phyloP scores from a whole-genome alignment of 805 yeast genomes.

The Candida oleophila region DNA sequence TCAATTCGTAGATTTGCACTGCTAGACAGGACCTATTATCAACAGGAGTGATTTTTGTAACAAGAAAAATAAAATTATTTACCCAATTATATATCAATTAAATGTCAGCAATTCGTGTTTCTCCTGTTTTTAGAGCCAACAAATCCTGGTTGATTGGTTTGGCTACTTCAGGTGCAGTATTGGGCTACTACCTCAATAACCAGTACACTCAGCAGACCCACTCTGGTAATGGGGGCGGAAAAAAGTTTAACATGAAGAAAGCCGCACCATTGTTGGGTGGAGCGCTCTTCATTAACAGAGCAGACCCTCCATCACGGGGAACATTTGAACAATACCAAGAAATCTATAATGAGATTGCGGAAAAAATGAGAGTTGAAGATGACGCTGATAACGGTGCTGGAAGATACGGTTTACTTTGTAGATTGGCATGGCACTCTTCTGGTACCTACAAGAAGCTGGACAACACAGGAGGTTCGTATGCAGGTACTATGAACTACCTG shows the following conservation, averaged over 20 bases:
- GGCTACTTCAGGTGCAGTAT: conserved; percentile 22
- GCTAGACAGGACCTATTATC: too few species aligned
- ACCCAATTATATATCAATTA: background rate
- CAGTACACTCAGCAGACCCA: conserved; percentile 8
- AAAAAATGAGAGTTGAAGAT: conserved; percentile 47
- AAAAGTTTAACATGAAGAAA: background rate
- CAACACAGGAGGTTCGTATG: conserved; percentile 35
- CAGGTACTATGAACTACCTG: conserved; percentile 36
- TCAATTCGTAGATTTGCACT: too few species aligned
- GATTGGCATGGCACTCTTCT: conserved; percentile 41
- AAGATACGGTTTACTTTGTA: conserved; percentile 33
- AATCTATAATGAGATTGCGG: conserved; percentile 73
- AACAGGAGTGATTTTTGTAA: too few species aligned
- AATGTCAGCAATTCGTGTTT: conserved; percentile 6
- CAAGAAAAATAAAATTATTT: too few species aligned
- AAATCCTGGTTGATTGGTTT: conserved; percentile 16
- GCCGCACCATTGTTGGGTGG: conserved; percentile 20
- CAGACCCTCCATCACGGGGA: conserved; percentile 36
- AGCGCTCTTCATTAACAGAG: conserved; percentile 21
- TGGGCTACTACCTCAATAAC: conserved; percentile 17
- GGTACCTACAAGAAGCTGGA: conserved; percentile 29
- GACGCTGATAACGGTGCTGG: conserved; percentile 39
- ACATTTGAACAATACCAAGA: conserved; percentile 56
- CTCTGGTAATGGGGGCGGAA: conserved; percentile 6
- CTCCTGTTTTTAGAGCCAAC: conserved; percentile 4